A percentile compares a stretch with the other conserved stretches of the same genome.
Conservation (phyloP, 352 stramenopile species). For the Blastocystis sp. region DNA sequence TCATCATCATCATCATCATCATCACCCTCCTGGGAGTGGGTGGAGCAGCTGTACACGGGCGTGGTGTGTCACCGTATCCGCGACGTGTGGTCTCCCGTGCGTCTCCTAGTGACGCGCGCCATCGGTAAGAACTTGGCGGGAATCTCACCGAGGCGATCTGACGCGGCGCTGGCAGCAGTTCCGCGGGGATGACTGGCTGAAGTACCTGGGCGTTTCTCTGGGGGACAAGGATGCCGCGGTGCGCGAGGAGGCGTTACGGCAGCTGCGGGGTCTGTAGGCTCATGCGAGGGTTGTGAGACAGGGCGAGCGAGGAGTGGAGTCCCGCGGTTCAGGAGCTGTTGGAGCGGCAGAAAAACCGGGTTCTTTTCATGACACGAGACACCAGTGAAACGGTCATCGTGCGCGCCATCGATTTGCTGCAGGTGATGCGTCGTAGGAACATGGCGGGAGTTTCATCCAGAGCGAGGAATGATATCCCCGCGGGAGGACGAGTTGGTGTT, state of each 20-base stretch:
- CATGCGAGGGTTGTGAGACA: not conserved
- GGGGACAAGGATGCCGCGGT: not conserved
- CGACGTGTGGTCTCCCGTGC: not conserved
- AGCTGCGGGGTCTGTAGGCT: not conserved
- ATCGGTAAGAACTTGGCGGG: not conserved
- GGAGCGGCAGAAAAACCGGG: not conserved
- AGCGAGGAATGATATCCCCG: slow-evolving; percentile 20
- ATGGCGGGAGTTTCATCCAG: not conserved
- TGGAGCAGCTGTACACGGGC: not conserved
- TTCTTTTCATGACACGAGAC: slow-evolving; percentile 45
- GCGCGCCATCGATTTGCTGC: not conserved
- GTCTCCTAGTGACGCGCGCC: not conserved
- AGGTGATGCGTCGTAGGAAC: not conserved
- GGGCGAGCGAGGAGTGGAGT: not conserved
- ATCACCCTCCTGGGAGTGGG: too few species aligned
- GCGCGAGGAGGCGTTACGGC: not conserved
- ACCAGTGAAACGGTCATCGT: not conserved
- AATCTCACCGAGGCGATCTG: not conserved
- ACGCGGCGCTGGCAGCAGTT: not conserved
- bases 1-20: too few species aligned
- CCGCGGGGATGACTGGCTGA: not conserved
- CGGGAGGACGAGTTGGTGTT: slow-evolving; percentile 18
- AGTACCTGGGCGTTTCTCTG: slow-evolving; percentile 6
- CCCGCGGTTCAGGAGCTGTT: not conserved
- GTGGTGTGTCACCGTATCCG: slow-evolving; percentile 8